Conservation (phyloP, 2,329 filamentous ascomycete genomes). For the Pleomassaria siparia region DNA sequence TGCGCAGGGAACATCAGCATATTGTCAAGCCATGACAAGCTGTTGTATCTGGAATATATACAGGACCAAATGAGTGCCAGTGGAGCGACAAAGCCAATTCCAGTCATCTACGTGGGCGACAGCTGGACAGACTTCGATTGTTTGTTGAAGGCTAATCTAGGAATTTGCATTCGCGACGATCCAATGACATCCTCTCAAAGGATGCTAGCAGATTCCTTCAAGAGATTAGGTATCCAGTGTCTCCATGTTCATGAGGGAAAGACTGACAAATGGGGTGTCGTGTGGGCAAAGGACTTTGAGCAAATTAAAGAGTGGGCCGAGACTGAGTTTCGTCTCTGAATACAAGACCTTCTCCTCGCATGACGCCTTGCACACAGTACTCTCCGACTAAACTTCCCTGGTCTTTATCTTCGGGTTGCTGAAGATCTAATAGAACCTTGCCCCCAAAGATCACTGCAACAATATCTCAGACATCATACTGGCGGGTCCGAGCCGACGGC, state of each 20-base stretch:
- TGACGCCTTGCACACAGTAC: slow-evolving; percentile 9
- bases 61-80: slow-evolving; percentile 3
- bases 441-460: slow-evolving; percentile 9
- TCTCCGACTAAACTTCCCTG: slow-evolving; percentile 7
- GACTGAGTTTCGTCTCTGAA: neutral
- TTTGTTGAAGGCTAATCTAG: slow-evolving; percentile 48
- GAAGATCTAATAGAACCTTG: slow-evolving; percentile 6
- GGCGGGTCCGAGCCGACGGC: slow-evolving; percentile 6
- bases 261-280: slow-evolving; percentile 18
- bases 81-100: slow-evolving; percentile 1
- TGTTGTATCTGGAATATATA: slow-evolving; percentile 25
- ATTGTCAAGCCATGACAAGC: slow-evolving; percentile 47
- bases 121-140: slow-evolving; percentile 52
- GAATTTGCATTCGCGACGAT: slow-evolving; percentile 49
- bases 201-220: slow-evolving; percentile 37
- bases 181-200: slow-evolving; percentile 36
- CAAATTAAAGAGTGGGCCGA: slow-evolving; percentile 20
- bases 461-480: slow-evolving; percentile 9
- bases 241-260: slow-evolving; percentile 18
- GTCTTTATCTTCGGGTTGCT: neutral
- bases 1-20: slow-evolving; percentile 17
- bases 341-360: slow-evolving; percentile 8
- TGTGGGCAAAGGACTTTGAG: slow-evolving; percentile 31
- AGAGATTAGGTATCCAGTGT: slow-evolving; percentile 31
- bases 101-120: slow-evolving; percentile 51